A percentile compares a stretch with the other conserved stretches of the same genome.
Evolutionary conservation across 2,329 filamentous ascomycete species (phyloP).

Genomic region (Ophiobolus disseminans): DNA sequence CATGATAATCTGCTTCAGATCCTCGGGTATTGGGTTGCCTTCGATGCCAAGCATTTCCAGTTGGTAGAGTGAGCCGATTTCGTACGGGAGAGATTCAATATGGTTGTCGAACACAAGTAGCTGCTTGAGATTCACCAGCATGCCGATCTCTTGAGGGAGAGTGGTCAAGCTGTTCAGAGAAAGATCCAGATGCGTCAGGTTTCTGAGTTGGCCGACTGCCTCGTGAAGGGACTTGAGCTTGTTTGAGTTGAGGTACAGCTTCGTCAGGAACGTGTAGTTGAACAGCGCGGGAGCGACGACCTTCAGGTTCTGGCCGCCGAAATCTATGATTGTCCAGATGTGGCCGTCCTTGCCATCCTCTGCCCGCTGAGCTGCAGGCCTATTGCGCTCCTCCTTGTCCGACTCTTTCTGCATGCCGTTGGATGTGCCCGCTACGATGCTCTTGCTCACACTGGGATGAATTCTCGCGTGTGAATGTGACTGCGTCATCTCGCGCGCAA

Average conservation of each 20-base stretch:
- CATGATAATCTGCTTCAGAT: slow-evolving; percentile 80
- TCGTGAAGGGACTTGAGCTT: slow-evolving; percentile 81
- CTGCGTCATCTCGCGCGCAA: slow-evolving; percentile 72
- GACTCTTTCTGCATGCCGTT: slow-evolving; percentile 58
- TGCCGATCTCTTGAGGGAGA: slow-evolving; percentile 89
- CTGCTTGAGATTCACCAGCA: slow-evolving; percentile 91
- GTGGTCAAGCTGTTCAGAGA: slow-evolving; percentile 86
- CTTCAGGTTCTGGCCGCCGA: slow-evolving; percentile 93
- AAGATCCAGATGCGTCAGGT: slow-evolving; percentile 81
- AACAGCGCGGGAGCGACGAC: slow-evolving; percentile 82
- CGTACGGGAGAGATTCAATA: slow-evolving; percentile 79
- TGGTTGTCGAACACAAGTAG: slow-evolving; percentile 90
- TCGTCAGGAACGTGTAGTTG: slow-evolving; percentile 83
- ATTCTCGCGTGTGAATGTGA: slow-evolving; percentile 77
- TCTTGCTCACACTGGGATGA: slow-evolving; percentile 74
- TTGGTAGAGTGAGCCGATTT: slow-evolving; percentile 87
- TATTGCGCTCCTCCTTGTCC: slow-evolving; percentile 66
- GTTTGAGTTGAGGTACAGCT: slow-evolving; percentile 93
- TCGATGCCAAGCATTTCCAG: slow-evolving; percentile 90
- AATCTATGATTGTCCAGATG: slow-evolving; percentile 91
- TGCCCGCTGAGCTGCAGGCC: slow-evolving; percentile 66
- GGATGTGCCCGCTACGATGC: slow-evolving; percentile 62
- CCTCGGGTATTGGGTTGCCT: slow-evolving; percentile 82
- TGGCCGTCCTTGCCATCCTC: slow-evolving; percentile 60
- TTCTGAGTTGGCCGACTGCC: slow-evolving; percentile 80